Base-by-base conservation (phyloP, 192 early-diverging fungal species). In the Gamsiella multidivaricata region DNA sequence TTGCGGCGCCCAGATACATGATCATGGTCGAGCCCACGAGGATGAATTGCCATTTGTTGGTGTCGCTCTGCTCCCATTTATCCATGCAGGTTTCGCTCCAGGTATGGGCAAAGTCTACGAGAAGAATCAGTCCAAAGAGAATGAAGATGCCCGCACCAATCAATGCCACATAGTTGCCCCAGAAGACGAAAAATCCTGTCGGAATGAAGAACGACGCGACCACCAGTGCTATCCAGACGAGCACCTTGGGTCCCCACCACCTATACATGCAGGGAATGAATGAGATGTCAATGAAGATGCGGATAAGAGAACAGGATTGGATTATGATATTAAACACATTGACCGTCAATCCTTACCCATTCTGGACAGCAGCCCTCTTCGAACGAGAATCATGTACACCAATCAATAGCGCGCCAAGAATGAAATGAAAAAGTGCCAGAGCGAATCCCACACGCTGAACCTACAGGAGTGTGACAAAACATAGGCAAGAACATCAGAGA, bases 51-150 rank as follows among this genome's bases (percentile, higher is more conserved):
- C 94, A 97, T 43, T 89, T 84, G 69, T 89, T 85, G 53, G 89
- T 88, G 37, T 91, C 94, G 6, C 85, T 84, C 15, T 87, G 84
- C 80, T 97, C 95, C 90, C 88, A 97, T 62, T 87, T 84, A 47
- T 90, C 93, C 25, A 99, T 85, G 15, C 96, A 92, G n/a, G 70
- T 84, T 63, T 99, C 97, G 6, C 90, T 90, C 89, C 94, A 87
- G n/a, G 89, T 90, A 78, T 97, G 93, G 29, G 96, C 95, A 88
- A 97, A 97, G 70, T 99, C 97, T 32, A 99, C 94, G 32, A 99
- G 80, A 23, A 99, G 84, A n/a, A 99, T 88, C 41, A 98, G 87
- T 61, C 97, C 96, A 69, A 99, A 89, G 20, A 99, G 84, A 59
- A 99, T 88, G 63, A 99, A 99, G n/a, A 97, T 64, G 12, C 87